A percentile compares a stretch with the other conserved stretches of the same genome.
Conservation (phyloP, 2,329 filamentous ascomycete species). For the Stagonosporopsis vannaccii region DNA sequence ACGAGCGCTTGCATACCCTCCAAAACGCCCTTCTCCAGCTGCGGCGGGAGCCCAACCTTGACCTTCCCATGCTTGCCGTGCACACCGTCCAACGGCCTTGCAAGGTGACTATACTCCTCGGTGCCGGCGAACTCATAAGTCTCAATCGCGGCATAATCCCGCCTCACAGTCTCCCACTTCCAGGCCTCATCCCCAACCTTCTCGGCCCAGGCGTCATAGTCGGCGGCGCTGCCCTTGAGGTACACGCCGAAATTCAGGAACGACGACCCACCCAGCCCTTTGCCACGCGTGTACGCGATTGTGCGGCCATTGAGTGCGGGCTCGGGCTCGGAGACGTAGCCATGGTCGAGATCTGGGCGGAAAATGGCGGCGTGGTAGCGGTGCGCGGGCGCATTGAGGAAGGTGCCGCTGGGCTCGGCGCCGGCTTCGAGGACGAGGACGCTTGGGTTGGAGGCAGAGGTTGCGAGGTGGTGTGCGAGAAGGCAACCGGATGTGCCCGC, state of each 20-base stretch:
- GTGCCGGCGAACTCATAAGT: conserved; percentile 55
- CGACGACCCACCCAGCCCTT: conserved; percentile 59
- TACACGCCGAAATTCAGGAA: conserved; percentile 55
- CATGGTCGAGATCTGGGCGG: conserved; percentile 59
- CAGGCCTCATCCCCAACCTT: conserved; percentile 64
- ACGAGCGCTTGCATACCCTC: conserved; percentile 63
- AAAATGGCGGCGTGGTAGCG: conserved; percentile 57
- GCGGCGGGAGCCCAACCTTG: conserved; percentile 54
- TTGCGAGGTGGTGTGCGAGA: conserved; percentile 62
- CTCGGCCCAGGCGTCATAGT: conserved; percentile 68
- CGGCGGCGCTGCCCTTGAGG: conserved; percentile 61
- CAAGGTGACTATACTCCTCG: conserved; percentile 54
- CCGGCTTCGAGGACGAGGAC: conserved; percentile 71
- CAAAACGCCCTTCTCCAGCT: conserved; percentile 64
- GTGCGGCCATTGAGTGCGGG: conserved; percentile 48
- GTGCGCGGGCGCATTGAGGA: conserved; percentile 57
- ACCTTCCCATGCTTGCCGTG: conserved; percentile 55
- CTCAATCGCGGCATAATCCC: conserved; percentile 62
- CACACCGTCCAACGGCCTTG: conserved; percentile 51
- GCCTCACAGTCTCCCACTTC: conserved; percentile 61
- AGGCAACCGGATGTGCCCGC: conserved; percentile 68
- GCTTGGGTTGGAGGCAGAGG: conserved; percentile 55
- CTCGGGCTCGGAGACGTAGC: conserved; percentile 51
- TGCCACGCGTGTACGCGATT: conserved; percentile 56
- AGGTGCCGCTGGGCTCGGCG: conserved; percentile 56